Conservation (phyloP, 805 yeast species). For the Candida suzukii region DNA sequence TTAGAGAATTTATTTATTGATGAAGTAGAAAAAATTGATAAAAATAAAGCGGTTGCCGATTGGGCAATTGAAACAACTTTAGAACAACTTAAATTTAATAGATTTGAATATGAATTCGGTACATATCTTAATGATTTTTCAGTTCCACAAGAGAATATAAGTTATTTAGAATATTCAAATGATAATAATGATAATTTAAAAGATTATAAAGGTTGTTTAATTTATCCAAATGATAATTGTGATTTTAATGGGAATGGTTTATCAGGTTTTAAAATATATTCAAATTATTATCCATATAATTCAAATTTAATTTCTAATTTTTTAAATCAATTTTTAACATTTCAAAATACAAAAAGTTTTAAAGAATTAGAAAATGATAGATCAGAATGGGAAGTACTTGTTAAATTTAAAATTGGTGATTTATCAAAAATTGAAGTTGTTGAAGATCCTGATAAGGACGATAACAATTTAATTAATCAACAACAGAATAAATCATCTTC, state of each 20-base stretch:
- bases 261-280: neutral
- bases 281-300: no score
- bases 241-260: neutral
- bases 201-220: neutral
- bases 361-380: neutral
- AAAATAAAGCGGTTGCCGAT: neutral
- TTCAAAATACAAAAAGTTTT: neutral
- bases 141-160: no score
- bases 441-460: neutral
- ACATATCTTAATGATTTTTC: neutral
- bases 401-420: neutral
- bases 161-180: no score
- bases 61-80: neutral
- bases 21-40: no score
- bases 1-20: no score
- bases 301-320: no score
- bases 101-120: neutral
- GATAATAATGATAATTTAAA: no score
- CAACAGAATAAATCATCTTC: neutral
- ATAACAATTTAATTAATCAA: no score
- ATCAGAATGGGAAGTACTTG: neutral
- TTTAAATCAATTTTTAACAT: no score
- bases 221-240: no score
- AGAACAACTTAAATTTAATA: neutral
- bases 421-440: neutral